Percentiles rank a stretch among this genome's conserved stretches.
Evolutionary conservation across 306 rosid genomes (phyloP).

Genomic region (Delonix regia): DNA sequence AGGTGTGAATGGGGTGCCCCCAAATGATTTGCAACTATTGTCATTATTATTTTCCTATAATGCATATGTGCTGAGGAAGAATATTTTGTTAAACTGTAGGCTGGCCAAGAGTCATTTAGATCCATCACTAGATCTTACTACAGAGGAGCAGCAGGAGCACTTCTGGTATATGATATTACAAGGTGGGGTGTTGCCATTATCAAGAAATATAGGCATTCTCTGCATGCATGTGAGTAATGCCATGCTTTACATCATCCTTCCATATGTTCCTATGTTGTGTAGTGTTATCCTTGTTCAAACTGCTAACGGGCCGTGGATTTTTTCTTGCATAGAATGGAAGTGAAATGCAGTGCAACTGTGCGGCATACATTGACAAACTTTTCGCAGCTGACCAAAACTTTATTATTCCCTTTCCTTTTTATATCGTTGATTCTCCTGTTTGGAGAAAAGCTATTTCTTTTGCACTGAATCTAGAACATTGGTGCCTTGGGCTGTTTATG

Average conservation of each 20-base stretch:
- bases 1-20: neutral
- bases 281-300: neutral
- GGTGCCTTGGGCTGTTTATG: neutral
- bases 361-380: neutral
- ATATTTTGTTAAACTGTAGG: slow-evolving; percentile 54
- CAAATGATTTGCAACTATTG: neutral
- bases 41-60: neutral
- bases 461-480: slow-evolving; percentile 7
- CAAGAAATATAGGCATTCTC: slow-evolving; percentile 12
- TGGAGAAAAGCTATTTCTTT: neutral
- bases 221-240: neutral
- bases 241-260: neutral
- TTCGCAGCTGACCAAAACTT: slow-evolving; percentile 2
- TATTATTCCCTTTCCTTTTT: neutral
- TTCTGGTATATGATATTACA: slow-evolving; percentile 93
- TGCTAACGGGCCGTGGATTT: neutral
- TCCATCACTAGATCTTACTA: slow-evolving; percentile 96
- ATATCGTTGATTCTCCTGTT: slow-evolving; percentile 5
- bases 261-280: slow-evolving; percentile 3
- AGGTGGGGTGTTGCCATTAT: slow-evolving; percentile 52
- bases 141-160: slow-evolving; percentile 93
- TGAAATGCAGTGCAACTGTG: slow-evolving; percentile 9
- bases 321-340: slow-evolving; percentile 2
- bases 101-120: slow-evolving; percentile 97
- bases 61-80: slow-evolving; percentile 31